Conservation (phyloP, 495 filamentous ascomycete genomes). For the Niebla homalea region DNA sequence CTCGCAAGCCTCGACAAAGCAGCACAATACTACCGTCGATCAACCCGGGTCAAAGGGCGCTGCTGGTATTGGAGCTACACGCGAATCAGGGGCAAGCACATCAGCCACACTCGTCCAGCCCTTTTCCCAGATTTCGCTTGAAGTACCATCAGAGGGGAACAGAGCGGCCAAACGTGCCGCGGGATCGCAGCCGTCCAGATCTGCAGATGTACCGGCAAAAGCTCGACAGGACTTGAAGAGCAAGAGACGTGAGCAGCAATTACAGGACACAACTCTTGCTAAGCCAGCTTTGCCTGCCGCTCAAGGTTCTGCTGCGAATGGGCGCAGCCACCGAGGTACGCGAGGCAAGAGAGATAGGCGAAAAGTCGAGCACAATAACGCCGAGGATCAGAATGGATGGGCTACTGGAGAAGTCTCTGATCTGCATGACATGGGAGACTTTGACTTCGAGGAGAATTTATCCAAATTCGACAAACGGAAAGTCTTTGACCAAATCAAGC, state of each 20-base stretch:
- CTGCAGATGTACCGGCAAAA: neutral
- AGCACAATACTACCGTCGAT: neutral
- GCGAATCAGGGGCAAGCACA: no score
- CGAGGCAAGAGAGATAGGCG: neutral
- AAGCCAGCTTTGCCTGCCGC: no score
- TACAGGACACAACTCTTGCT: no score
- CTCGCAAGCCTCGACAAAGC: neutral
- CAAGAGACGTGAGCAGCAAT: no score
- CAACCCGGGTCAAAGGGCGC: no score
- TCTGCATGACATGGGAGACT: constrained; percentile 88
- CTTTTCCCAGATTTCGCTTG: neutral
- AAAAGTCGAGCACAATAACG: constrained; percentile 24
- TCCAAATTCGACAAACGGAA: constrained; percentile 88
- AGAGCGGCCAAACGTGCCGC: neutral
- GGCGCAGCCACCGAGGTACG: neutral
- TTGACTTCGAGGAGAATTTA: constrained; percentile 77
- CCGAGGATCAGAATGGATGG: constrained; percentile 71
- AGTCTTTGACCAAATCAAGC: constrained; percentile 76
- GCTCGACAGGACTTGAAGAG: no score
- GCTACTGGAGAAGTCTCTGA: constrained; percentile 93
- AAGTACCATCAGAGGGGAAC: neutral
- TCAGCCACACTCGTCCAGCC: constrained; percentile 1
- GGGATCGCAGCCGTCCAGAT: neutral
- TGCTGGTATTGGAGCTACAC: no score
- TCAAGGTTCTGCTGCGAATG: neutral